Conservation (phyloP, 176 grass and related monocot genomes). For the Tillandsia leiboldiana region DNA sequence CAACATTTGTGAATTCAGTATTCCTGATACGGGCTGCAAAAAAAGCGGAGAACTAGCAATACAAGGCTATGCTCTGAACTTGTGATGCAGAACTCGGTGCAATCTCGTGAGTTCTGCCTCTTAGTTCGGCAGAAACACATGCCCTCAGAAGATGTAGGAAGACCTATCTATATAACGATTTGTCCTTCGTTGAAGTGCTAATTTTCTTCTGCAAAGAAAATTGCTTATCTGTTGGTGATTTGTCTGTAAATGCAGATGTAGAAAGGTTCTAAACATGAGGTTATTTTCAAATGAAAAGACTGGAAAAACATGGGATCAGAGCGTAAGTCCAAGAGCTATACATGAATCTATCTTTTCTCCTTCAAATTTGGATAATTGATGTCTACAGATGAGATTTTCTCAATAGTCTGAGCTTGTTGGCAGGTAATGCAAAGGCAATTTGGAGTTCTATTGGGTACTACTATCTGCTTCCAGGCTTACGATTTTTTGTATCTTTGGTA, state of each 20-base stretch:
- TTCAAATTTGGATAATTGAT: not conserved
- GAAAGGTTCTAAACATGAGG: slow-evolving; percentile 89
- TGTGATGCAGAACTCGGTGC: too few relatives aligned
- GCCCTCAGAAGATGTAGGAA: not conserved
- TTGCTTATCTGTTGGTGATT: not conserved
- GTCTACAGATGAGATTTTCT: not conserved
- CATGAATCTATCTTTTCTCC: not conserved
- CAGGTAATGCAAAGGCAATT: slow-evolving; percentile 78
- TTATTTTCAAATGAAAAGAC: slow-evolving; percentile 71
- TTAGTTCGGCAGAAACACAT: not conserved
- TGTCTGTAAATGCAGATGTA: slow-evolving; percentile 36
- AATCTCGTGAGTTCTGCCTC: too few relatives aligned
- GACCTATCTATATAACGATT: not conserved
- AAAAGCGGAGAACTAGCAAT: too few relatives aligned
- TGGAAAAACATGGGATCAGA: slow-evolving; percentile 85
- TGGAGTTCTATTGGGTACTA: slow-evolving; percentile 69
- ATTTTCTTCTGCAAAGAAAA: not conserved
- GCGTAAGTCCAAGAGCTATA: slow-evolving; percentile 38
- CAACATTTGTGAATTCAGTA: too few relatives aligned
- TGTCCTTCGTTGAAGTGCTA: not conserved
- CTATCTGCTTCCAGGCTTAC: not conserved
- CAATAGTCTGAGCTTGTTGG: not conserved
- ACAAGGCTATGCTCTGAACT: too few relatives aligned
- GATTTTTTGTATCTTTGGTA: slow-evolving; percentile 6
- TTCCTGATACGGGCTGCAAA: too few relatives aligned